Evolutionary conservation across 371 early-diverging fungal genomes (phyloP).

Genomic region (Mucor mucedo): DNA sequence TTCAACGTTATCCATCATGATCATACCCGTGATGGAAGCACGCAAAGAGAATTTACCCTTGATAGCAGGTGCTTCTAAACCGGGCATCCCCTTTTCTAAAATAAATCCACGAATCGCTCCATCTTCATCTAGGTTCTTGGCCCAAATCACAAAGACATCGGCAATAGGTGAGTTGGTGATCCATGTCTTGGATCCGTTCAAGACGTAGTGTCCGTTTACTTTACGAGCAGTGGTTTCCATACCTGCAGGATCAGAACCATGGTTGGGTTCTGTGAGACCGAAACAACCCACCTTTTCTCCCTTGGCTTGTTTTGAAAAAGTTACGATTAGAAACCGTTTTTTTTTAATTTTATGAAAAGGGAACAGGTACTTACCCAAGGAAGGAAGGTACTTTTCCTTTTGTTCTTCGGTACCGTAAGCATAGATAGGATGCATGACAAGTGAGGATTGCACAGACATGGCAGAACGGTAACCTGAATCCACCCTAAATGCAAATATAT

Average conservation of each 20-base stretch:
- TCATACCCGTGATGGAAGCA: conserved; percentile 97
- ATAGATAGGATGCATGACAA: conserved; percentile 98
- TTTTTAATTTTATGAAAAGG: neutral
- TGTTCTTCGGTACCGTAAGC: conserved; percentile 93
- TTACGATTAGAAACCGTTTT: neutral
- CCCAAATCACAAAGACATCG: conserved; percentile 98
- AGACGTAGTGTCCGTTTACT: conserved; percentile 76
- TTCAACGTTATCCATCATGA: conserved; percentile 97
- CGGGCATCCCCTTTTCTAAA: conserved; percentile 89
- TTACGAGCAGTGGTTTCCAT: conserved; percentile 94
- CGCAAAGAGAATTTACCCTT: conserved; percentile 95
- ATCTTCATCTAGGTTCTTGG: conserved; percentile 83
- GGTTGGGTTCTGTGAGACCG: conserved; percentile 98
- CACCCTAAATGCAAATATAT: too few relatives aligned
- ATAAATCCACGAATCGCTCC: conserved; percentile 94
- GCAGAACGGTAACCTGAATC: conserved; percentile 97
- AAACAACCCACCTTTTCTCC: conserved; percentile 93
- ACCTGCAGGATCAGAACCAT: conserved; percentile 93
- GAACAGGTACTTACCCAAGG: conserved; percentile 64
- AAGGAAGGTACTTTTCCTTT: conserved; percentile 90
- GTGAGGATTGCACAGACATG: conserved; percentile 97
- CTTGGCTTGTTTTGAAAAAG: conserved; percentile 64
- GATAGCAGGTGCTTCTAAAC: conserved; percentile 88
- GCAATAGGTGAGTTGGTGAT: conserved; percentile 98
- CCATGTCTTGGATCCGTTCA: conserved; percentile 97